phyloP scores from a whole-genome alignment of 176 grass and related monocot species.

The Carex parvula region DNA sequence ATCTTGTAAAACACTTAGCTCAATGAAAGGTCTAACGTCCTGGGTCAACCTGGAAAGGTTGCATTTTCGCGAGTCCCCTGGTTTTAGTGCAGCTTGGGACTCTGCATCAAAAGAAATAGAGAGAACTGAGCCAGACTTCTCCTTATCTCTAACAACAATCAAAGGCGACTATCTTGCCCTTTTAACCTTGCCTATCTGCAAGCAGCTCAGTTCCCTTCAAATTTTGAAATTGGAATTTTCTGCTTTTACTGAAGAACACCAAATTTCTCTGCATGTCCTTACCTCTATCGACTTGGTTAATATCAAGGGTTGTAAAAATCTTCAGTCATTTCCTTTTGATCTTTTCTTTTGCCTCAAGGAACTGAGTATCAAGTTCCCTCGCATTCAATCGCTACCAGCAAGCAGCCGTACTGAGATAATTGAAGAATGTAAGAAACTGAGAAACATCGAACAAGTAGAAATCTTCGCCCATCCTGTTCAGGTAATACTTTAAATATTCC shows the following conservation, averaged over 20 bases:
- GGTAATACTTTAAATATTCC: too few species aligned
- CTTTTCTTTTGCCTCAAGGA: too few species aligned
- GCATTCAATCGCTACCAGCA: too few species aligned
- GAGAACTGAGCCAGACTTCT: neutral
- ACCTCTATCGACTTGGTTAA: too few species aligned
- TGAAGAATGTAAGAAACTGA: too few species aligned
- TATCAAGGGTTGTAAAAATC: too few species aligned
- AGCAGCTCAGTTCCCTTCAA: slow-evolving; percentile 24
- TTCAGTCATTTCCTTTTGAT: too few species aligned
- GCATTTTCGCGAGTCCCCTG: fast-evolving
- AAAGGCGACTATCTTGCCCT: fast-evolving
- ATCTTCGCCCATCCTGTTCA: too few species aligned
- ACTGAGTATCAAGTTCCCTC: too few species aligned
- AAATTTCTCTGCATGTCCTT: too few species aligned
- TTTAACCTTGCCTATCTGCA: slow-evolving; percentile 16
- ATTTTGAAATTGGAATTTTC: neutral
- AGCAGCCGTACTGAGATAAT: too few species aligned
- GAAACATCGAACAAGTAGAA: too few species aligned
- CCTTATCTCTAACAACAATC: neutral
- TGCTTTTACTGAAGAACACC: slow-evolving; percentile 18
- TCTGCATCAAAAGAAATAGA: neutral
- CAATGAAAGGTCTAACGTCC: slow-evolving; percentile 24
- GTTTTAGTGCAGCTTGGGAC: neutral
- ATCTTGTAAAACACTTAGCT: neutral
- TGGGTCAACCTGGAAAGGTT: neutral